Evolutionary conservation across 2,329 filamentous ascomycete genomes (phyloP).

Genomic region (Penicillium sp.): DNA sequence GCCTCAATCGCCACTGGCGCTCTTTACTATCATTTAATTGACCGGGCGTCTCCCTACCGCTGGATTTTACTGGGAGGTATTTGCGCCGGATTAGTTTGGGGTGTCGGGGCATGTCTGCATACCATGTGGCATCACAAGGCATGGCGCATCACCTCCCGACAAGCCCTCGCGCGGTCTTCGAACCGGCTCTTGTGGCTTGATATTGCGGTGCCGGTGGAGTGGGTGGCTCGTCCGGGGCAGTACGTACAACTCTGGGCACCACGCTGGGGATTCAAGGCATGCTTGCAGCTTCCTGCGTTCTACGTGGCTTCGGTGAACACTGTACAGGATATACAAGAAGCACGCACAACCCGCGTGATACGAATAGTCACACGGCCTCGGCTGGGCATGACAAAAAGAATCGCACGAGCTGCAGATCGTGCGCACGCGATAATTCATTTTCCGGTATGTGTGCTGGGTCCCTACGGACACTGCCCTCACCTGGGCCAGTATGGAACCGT

Average conservation of each 20-base stretch:
- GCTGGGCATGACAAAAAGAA: not conserved
- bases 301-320: not conserved
- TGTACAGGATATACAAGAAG: not conserved
- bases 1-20: not conserved
- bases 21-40: not conserved
- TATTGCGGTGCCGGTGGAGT: not conserved
- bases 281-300: not conserved
- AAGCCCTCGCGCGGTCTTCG: not conserved
- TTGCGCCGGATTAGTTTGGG: not conserved
- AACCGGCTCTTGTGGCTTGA: not conserved
- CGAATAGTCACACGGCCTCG: not conserved
- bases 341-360: not conserved
- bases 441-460: not conserved
- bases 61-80: not conserved
- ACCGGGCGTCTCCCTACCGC: not conserved
- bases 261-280: not conserved
- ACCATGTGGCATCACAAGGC: not conserved
- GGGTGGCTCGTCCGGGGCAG: not conserved
- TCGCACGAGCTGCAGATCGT: not conserved
- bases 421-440: not conserved
- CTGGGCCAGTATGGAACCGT: slow-evolving; percentile 3
- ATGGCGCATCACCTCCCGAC: not conserved
- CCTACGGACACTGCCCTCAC: not conserved
- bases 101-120: not conserved
- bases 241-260: not conserved